Base-by-base conservation (phyloP, 495 filamentous ascomycete genomes). In the Diplogelasinospora grovesii region DNA sequence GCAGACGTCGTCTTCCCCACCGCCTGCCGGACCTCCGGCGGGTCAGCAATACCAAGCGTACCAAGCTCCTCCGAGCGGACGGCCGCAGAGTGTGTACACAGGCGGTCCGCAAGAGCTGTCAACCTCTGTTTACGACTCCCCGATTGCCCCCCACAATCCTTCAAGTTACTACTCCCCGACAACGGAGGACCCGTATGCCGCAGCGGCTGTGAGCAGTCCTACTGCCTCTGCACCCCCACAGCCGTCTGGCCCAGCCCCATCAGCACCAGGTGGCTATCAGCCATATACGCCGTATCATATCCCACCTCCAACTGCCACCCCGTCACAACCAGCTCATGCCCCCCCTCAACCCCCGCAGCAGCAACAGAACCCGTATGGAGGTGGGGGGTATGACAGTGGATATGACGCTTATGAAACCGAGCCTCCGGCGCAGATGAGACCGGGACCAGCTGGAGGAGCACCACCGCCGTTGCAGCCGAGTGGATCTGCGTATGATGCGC, bases 51-150 rank as follows among this genome's bases (percentile, higher is more conserved):
- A 64, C 51, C 46, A 61, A 8, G 42, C 59, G 30, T 76, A 69
- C 56, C 59, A 62, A 51, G 62, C 54, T 49, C 60, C 70, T 38
- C 46, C 67, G 53, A 61, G 51, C 68, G 56, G 50, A 63, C 55
- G 57, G 71, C 84, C 81, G 4, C 79, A 82, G 57, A 88, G 81
- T 46, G 85, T 78, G 32, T 85, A 85, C 50, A 79, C 79, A 8
- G 61, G 46, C 43, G 78, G 81, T 31, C 86, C 86, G 1, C 86
- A 90, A 59, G 86, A 93, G 68, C 68, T 93, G 27, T 83, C 84
- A 22, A 88, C 86, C n/a, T 83, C 83, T 5, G 76, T 77, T 8
- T 93, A 92, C 48, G 84, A 90, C 53, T 86, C 84, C 5, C 86
- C 86, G 14, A 74, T 85, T 26, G 81, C 79, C 22, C 65, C 70